Percentiles rank a stretch among this genome's conserved stretches.
These are phyloP conservation scores for Astrothelium macrocarpum DNA, from an alignment of 495 filamentous ascomycete species.

Conservation along the genomic window DNA sequence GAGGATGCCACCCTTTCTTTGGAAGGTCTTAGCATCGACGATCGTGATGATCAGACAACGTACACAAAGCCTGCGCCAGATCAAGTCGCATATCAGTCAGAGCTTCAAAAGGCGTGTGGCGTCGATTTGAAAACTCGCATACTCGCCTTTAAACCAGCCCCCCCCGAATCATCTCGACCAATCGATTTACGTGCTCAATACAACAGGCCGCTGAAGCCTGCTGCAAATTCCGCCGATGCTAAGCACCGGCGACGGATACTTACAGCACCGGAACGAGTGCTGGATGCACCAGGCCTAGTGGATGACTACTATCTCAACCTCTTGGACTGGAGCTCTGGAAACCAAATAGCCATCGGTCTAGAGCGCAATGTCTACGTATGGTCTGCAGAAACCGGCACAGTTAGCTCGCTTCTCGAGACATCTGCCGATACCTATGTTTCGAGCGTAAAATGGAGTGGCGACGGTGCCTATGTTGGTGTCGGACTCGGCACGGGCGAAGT, in stretches of 20 bases:
- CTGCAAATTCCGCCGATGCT: constrained; percentile 52
- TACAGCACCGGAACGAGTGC: constrained; percentile 88
- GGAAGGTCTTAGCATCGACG: constrained; percentile 60
- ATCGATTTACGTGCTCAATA: constrained; percentile 96
- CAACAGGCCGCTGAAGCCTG: constrained; percentile 84
- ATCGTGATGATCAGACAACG: constrained; percentile 42
- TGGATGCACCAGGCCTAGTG: constrained; percentile 92
- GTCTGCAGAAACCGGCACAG: constrained; percentile 90
- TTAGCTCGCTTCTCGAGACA: constrained; percentile 77
- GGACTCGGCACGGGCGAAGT: constrained; percentile 92
- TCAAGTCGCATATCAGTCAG: constrained; percentile 83
- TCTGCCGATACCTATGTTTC: constrained; percentile 87
- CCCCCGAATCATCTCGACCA: constrained; percentile 93
- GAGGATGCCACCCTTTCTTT: constrained; percentile 72
- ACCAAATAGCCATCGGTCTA: constrained; percentile 95
- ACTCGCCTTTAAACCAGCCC: constrained; percentile 95
- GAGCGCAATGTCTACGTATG: constrained; percentile 97
- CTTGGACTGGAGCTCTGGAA: constrained; percentile 92
- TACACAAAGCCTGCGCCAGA: constrained; percentile 77
- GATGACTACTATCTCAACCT: constrained; percentile 99
- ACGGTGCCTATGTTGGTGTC: constrained; percentile 93
- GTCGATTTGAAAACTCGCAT: constrained; percentile 90
- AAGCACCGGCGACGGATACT: constrained; percentile 85
- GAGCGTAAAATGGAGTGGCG: constrained; percentile 96
- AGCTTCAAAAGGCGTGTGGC: constrained; percentile 82